These are phyloP conservation scores for Cladochytrium replicatum DNA, from an alignment of 192 early-diverging fungal species.

Conservation along the genomic window DNA sequence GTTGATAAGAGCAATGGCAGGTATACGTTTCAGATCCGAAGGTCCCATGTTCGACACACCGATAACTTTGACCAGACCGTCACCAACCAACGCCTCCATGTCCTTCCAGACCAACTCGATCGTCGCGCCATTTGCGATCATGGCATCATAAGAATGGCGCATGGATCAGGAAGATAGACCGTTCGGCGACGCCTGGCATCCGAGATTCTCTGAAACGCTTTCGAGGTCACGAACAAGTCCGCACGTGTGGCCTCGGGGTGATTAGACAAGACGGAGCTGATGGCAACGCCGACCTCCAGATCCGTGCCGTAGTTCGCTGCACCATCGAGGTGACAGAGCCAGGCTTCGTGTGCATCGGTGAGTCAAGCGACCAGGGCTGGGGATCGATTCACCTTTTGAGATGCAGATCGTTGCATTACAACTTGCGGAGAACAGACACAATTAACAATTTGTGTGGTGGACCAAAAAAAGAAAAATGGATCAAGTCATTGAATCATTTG, in stretches of 20 bases:
- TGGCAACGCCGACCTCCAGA: slow-evolving; percentile 48
- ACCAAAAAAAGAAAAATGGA: too few species aligned
- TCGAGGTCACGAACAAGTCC: slow-evolving; percentile 37
- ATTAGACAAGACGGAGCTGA: too few species aligned
- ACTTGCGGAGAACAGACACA: too few species aligned
- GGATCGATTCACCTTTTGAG: too few species aligned
- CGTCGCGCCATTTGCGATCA: slow-evolving; percentile 25
- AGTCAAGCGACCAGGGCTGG: slow-evolving; percentile 11
- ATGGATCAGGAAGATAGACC: slow-evolving; percentile 63
- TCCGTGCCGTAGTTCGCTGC: slow-evolving; percentile 59
- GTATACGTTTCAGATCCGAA: too few species aligned
- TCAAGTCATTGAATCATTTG: too few species aligned
- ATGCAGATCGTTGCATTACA: too few species aligned
- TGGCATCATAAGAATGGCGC: slow-evolving; percentile 48
- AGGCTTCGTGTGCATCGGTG: slow-evolving; percentile 10
- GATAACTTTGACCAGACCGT: slow-evolving; percentile 60
- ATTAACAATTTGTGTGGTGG: too few species aligned
- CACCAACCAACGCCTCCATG: slow-evolving; percentile 60
- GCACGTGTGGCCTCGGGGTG: slow-evolving; percentile 43
- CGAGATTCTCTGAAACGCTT: slow-evolving; percentile 10
- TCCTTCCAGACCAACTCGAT: slow-evolving; percentile 61
- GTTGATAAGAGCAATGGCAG: too few species aligned
- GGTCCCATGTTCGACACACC: slow-evolving; percentile 74
- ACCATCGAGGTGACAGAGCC: slow-evolving; percentile 40
- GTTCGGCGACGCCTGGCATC: not conserved